Evolutionary conservation across 2,329 filamentous ascomycete genomes (phyloP), one percentile per base, ranked within the genome.

Genomic region (Cladosporium sp.): DNA sequence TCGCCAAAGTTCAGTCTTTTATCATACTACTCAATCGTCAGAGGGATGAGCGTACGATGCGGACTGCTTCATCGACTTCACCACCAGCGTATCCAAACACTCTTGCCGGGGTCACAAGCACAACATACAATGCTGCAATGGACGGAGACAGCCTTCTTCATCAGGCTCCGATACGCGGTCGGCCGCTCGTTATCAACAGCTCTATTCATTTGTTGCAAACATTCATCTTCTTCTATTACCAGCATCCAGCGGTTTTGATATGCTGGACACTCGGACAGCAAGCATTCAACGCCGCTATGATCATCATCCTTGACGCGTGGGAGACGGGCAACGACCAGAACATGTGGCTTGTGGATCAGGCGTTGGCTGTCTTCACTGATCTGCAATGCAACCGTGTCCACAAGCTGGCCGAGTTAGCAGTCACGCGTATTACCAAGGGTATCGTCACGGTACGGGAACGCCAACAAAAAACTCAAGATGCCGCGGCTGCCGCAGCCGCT

Each of bases 211-310:
- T 77, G 1, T 60, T 77, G 0, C 64, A 70, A n/a, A 69, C 70
- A 2, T 77, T 77, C 52, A 59, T 74, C 28, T 77, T 75, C 61
- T 74, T 76, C 60, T 66, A 73, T 31, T 58, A 64, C n/a, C 69
- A 72, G 38, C 61, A 71, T 11, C 73, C 70, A 13, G 68, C 69
- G 18, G 71, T 72, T 1, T 62, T 77, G 33, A 69, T 76, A 35
- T 75, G 71, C 56, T 77, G 75, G 75, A 73, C 68, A 0, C 69
- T 76, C 58, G 70, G 70, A 34, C 75, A 77, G 54, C 73, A 76
- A 62, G 73, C 74, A 2, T 77, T 77, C 65, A 77, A 76, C 53
- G 72, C 74, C 9, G 72, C 69, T 54, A 76, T 76, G 73, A 73
- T 78, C 18, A 59, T 78, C 6, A 63, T 76, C 1, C 64, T 75